Evolutionary conservation across 2,329 filamentous ascomycete genomes (phyloP).

Genomic region (Knufia fluminis): DNA sequence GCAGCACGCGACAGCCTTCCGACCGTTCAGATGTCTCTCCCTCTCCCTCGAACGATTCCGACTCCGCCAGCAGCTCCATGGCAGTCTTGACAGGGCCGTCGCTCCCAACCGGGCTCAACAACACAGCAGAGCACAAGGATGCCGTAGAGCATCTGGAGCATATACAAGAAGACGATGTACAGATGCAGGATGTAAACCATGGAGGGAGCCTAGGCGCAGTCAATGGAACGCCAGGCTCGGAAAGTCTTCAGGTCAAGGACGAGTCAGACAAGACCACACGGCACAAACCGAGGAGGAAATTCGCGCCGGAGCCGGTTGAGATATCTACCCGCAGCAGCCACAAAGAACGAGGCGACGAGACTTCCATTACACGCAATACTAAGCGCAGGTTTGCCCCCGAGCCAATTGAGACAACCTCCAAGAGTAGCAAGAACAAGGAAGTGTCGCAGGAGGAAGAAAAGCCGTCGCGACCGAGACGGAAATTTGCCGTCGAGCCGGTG

Average conservation of each 20-base stretch:
- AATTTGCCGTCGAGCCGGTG: conserved; percentile 36
- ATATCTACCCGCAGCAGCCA: conserved; percentile 52
- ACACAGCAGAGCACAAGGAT: conserved; percentile 30
- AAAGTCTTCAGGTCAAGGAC: not conserved
- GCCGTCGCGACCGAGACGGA: conserved; percentile 22
- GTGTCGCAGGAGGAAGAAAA: conserved; percentile 4
- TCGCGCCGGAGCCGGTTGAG: conserved; percentile 62
- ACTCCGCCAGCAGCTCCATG: conserved; percentile 7
- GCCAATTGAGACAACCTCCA: conserved; percentile 21
- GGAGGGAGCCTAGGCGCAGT: not conserved
- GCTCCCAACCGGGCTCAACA: conserved; percentile 35
- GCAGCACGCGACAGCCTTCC: conserved; percentile 15
- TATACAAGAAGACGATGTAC: conserved; percentile 2
- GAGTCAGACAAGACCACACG: conserved; percentile 8
- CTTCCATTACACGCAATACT: not conserved
- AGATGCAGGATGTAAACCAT: not conserved
- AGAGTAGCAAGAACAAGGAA: conserved; percentile 15
- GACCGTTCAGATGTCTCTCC: conserved; percentile 7
- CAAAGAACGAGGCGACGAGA: conserved; percentile 3
- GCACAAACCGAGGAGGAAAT: conserved; percentile 45
- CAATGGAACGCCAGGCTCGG: not conserved
- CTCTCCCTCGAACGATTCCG: conserved; percentile 5
- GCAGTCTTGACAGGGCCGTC: conserved; percentile 24
- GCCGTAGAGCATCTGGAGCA: conserved; percentile 15
- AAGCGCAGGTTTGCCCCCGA: conserved; percentile 24